Evolutionary conservation across 306 rosid genomes (phyloP), one percentile per base, ranked within the genome.

Genomic region (Prunus davidiana): DNA sequence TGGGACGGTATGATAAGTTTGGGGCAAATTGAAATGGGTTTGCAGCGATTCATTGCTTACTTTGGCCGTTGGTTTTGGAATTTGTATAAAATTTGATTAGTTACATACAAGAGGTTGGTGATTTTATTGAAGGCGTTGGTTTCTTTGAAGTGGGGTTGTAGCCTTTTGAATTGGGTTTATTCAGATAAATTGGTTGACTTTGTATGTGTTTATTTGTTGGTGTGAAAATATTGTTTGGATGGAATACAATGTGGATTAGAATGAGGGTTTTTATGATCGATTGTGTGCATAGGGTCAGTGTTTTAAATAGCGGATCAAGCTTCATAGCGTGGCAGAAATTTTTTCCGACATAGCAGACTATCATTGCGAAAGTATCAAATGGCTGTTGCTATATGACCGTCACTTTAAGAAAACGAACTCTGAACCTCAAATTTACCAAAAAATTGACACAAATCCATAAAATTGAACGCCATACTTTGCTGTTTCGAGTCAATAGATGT

Each of bases 201-300:
- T 64, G 22, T 64, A 12, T 32, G 20, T 64, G 69, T 19, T 62
- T 20, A 10, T 69, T 69, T n/a, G 43, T 68, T 50, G 66, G 65
- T 14, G 5, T 0, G 6, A 12, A 55, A 14, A 12, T 12, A 18
- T 32, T 32, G 54, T 56, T 58, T 4, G 10, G 19, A 52, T 45
- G n/a, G 69, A 54, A 27, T 46, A 47, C 20, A 61, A 74, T 46
- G 47, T 46, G 78, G 58, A 64, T 34, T 64, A 38, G 18, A 60
- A 4, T 25, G 19, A 12, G n/a, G 1, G 11, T 2, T 50, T 61
- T 3, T 38, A 51, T 60, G 67, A 57, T 58, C 22, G 15, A 58
- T 58, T 57, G 19, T 3, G 56, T 72, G 67, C 22, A 34, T 43
- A 24, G 67, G 68, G 12, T 57, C 27, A 1, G 43, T 38, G 43